phyloP scores from a whole-genome alignment of 306 rosid species.

The Castanopsis chinensis region DNA sequence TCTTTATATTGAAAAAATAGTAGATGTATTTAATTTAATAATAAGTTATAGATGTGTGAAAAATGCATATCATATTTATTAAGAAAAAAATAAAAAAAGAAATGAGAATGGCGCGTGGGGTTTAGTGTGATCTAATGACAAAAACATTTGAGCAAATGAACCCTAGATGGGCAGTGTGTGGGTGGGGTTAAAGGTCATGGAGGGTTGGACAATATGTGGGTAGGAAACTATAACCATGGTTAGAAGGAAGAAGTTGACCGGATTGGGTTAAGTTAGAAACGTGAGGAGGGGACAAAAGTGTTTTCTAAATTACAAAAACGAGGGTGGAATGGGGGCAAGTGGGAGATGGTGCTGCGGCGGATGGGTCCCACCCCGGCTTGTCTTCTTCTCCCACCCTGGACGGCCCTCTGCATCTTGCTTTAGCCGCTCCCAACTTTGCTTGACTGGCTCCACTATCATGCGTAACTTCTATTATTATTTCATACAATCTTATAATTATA shows the following conservation, averaged over 20 bases:
- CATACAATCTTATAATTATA: too few relatives aligned
- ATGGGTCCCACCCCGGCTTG: constrained; percentile 52
- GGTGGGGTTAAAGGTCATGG: constrained; percentile 45
- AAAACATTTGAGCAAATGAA: constrained; percentile 18
- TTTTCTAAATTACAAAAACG: constrained; percentile 24
- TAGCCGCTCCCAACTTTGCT: constrained; percentile 5
- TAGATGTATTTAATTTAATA: too few relatives aligned
- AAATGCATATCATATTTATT: too few relatives aligned
- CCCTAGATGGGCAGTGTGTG: constrained; percentile 28
- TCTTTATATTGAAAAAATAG: too few relatives aligned
- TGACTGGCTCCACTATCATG: background rate
- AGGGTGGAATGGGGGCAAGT: constrained; percentile 55
- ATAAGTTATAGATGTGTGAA: too few relatives aligned
- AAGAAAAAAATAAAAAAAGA: too few relatives aligned
- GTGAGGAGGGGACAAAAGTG: background rate
- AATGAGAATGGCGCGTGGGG: background rate
- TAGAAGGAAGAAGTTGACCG: constrained; percentile 29
- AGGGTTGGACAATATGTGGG: constrained; percentile 1
- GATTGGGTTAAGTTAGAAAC: constrained; percentile 20
- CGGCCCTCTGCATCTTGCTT: constrained; percentile 21
- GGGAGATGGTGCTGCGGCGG: constrained; percentile 65
- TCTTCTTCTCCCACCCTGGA: constrained; percentile 42
- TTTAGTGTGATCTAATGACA: constrained; percentile 13
- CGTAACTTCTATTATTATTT: background rate
- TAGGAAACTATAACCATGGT: constrained; percentile 43